phyloP scores from a whole-genome alignment of 164 flowering plant genomes.

The Sextonia rubra region DNA sequence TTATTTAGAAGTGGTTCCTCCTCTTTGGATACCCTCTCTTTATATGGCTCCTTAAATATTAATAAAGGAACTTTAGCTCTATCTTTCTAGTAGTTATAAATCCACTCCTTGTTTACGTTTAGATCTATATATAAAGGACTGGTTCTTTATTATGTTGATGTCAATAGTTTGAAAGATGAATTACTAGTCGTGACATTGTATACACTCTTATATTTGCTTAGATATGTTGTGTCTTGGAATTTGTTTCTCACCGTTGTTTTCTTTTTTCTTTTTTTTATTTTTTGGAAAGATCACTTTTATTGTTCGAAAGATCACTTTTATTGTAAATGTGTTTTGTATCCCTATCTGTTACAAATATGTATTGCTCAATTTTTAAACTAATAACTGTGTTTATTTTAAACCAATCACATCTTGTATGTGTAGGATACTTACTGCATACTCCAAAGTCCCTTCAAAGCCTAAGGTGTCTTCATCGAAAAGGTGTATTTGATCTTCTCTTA shows the following conservation, averaged over 20 bases:
- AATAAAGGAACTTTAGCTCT: too few relatives aligned
- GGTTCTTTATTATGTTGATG: too few relatives aligned
- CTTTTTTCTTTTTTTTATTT: too few relatives aligned
- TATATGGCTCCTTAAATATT: too few relatives aligned
- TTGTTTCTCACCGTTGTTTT: background rate
- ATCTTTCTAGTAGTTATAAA: too few relatives aligned
- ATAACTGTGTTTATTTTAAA: background rate
- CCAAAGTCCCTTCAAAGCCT: conserved; percentile 75
- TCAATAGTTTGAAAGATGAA: too few relatives aligned
- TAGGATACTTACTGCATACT: conserved; percentile 85
- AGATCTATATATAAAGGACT: too few relatives aligned
- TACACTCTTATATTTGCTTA: background rate
- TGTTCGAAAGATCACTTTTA: background rate
- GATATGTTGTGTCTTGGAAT: background rate
- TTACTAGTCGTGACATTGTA: too few relatives aligned
- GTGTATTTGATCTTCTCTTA: conserved; percentile 26
- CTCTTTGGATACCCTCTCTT: too few relatives aligned
- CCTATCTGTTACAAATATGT: background rate
- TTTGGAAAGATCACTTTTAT: background rate
- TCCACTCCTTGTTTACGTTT: too few relatives aligned
- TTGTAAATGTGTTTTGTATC: background rate
- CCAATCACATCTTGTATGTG: conserved; percentile 7
- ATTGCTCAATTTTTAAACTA: too few relatives aligned
- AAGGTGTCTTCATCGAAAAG: conserved; percentile 60
- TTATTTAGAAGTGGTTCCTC: too few relatives aligned